phyloP scores from a whole-genome alignment of 257 asterid genomes.

The Fraxinus quadrangulata region DNA sequence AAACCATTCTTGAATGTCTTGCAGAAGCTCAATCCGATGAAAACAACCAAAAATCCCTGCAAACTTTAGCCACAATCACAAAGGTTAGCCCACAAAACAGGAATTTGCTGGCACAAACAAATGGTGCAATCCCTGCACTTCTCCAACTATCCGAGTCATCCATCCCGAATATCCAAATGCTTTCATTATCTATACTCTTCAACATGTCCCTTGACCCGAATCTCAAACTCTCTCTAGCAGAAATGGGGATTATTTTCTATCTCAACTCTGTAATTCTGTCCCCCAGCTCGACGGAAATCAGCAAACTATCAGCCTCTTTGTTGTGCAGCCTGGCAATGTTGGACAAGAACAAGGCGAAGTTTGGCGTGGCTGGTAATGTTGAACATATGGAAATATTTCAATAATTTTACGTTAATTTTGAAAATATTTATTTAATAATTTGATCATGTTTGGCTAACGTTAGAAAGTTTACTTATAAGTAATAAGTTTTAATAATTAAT shows the following conservation, averaged over 20 bases:
- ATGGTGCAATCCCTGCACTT: slow-evolving; percentile 54
- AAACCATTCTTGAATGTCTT: slow-evolving; percentile 51
- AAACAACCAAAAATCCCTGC: slow-evolving; percentile 46
- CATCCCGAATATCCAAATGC: slow-evolving; percentile 28
- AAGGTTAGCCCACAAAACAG: slow-evolving; percentile 73
- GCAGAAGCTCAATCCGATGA: slow-evolving; percentile 41
- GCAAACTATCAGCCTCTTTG: slow-evolving; percentile 63
- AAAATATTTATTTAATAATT: too few relatives aligned
- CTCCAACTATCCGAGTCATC: slow-evolving; percentile 45
- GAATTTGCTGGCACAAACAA: slow-evolving; percentile 53
- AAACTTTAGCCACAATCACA: slow-evolving; percentile 58
- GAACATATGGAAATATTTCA: slow-evolving; percentile 23
- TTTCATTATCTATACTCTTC: slow-evolving; percentile 63
- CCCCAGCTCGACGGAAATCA: slow-evolving; percentile 33
- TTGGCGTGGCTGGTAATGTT: slow-evolving; percentile 72
- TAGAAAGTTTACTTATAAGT: too few relatives aligned
- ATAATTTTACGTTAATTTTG: too few relatives aligned
- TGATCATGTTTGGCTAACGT: too few relatives aligned
- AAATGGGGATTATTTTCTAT: slow-evolving; percentile 44
- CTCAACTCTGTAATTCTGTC: slow-evolving; percentile 44
- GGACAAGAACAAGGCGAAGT: slow-evolving; percentile 75
- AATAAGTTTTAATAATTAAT: too few relatives aligned
- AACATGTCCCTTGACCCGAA: slow-evolving; percentile 72
- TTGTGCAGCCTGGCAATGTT: slow-evolving; percentile 82
- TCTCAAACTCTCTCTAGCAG: slow-evolving; percentile 56